Evolutionary conservation across 1,284 basidiomycete genomes (phyloP).

Genomic region (Microbotryomycetes sp.): DNA sequence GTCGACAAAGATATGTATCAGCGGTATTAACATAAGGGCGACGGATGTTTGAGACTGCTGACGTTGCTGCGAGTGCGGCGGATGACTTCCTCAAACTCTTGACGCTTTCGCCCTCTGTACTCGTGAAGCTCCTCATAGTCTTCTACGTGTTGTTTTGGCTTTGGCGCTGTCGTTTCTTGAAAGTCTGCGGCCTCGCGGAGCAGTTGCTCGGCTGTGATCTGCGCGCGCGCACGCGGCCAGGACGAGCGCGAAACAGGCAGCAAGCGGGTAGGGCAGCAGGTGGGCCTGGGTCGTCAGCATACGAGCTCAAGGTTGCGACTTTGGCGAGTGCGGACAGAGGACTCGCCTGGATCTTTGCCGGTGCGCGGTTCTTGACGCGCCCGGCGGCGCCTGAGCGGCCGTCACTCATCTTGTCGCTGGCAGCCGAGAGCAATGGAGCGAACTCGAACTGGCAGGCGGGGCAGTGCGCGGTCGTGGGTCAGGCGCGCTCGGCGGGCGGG

Average conservation of each 20-base stretch:
- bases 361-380: constrained; percentile 88
- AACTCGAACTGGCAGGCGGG: no score
- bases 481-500: no score
- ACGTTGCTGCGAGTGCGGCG: constrained; percentile 81
- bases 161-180: constrained; percentile 82
- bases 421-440: no score
- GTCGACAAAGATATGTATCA: not conserved
- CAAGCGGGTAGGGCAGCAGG: not conserved
- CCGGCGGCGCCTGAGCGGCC: not conserved
- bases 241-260: not conserved
- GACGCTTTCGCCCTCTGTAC: constrained; percentile 87
- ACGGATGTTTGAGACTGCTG: constrained; percentile 42
- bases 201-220: constrained; percentile 97
- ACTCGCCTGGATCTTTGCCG: constrained; percentile 76
- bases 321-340: not conserved
- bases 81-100: constrained; percentile 94
- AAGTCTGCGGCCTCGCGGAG: constrained; percentile 96
- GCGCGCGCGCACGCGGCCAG: constrained; percentile 5
- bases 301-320: not conserved
- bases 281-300: not conserved
- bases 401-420: not conserved
- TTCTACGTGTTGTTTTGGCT: constrained; percentile 89
- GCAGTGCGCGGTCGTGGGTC: no score
- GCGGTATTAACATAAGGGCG: not conserved
- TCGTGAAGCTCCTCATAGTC: constrained; percentile 97